Evolutionary conservation across 257 asterid species (phyloP).

Genomic region (Ligustrum vulgare): DNA sequence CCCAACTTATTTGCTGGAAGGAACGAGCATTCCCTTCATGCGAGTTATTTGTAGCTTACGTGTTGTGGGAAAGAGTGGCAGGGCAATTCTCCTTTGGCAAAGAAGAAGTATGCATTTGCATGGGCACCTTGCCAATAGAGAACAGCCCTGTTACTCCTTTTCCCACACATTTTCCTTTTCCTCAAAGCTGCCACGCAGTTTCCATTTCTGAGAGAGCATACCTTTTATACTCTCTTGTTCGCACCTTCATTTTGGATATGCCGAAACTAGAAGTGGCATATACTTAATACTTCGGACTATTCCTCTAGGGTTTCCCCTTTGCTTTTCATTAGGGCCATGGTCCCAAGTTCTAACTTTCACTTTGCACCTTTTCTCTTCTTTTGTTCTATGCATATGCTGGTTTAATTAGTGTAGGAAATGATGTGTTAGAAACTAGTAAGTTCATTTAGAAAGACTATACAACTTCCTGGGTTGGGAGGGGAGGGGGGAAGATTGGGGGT

Average conservation of each 20-base stretch:
- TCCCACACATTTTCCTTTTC: slow-evolving; percentile 32
- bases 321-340: background rate
- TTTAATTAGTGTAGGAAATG: too few species aligned
- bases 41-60: too few species aligned
- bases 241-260: background rate
- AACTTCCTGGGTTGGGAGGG: background rate
- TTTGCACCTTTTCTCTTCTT: background rate
- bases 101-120: slow-evolving; percentile 45
- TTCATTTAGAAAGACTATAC: background rate
- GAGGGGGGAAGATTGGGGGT: too few species aligned
- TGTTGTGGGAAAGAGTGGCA: slow-evolving; percentile 38
- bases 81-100: slow-evolving; percentile 88
- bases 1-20: too few species aligned
- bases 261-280: background rate
- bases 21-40: too few species aligned
- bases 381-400: background rate
- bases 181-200: background rate
- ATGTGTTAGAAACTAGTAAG: background rate
- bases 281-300: background rate
- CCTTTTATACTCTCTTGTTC: too few species aligned
- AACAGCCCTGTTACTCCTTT: slow-evolving; percentile 51
- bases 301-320: background rate
- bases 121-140: slow-evolving; percentile 50
- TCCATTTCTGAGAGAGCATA: background rate
- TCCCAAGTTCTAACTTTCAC: background rate